Evolutionary conservation across 2,329 filamentous ascomycete genomes (phyloP).

Genomic region (Exophiala phaeomuriformis): DNA sequence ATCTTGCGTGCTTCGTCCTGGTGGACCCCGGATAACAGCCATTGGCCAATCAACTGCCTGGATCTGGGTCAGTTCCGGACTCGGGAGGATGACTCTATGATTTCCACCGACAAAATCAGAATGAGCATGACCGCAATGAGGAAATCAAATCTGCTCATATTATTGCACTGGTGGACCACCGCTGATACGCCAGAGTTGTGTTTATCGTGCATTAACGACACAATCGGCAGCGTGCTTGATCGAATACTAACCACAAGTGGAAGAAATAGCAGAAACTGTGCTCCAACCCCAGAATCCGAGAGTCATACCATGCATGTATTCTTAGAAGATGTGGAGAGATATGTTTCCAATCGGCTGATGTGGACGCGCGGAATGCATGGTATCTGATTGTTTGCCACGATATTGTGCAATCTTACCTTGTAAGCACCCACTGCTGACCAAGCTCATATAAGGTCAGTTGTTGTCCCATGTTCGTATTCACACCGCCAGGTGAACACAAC

Average conservation of each 20-base stretch:
- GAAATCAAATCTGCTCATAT: neutral
- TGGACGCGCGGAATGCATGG: neutral
- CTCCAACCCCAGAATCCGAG: neutral
- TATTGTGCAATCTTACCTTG: slow-evolving; percentile 9
- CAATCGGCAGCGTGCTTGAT: neutral
- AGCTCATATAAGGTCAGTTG: neutral
- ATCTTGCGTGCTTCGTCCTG: slow-evolving; percentile 2
- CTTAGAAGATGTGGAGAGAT: neutral
- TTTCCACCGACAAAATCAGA: neutral
- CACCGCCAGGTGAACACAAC: neutral
- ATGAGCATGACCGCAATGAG: neutral
- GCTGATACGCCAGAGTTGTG: neutral
- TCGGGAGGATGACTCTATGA: neutral
- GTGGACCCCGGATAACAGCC: neutral
- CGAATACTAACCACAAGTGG: neutral
- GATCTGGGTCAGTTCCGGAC: neutral
- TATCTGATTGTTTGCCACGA: neutral
- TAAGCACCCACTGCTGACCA: neutral
- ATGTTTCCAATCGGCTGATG: neutral
- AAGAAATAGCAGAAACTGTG: neutral
- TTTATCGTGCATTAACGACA: neutral
- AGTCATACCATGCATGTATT: neutral
- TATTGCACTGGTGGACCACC: neutral
- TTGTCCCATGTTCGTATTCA: neutral
- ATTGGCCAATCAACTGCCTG: neutral